Evolutionary conservation across 83 land plant genomes (phyloP), one percentile per base, ranked within the genome.

Genomic region (Picea abies): DNA sequence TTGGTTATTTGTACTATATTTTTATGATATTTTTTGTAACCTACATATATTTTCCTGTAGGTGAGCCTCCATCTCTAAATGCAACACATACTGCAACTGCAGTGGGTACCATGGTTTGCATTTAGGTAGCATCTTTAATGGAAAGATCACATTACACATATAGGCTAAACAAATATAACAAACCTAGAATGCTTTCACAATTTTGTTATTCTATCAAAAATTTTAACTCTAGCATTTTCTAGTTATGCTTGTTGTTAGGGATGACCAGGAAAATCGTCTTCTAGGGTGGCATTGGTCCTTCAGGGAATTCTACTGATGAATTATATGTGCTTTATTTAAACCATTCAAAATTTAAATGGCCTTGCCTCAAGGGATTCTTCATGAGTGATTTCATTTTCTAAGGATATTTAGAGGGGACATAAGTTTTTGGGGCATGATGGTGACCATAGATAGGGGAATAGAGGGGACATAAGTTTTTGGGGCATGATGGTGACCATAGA

Each of bases 231-330:
- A 49, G 3, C 25, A 9, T 29, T 61, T 61, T 32, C 63, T 16
- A 6, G 32, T 62, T 52, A 37, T 62, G 58, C 58, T 56, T 62
- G 23, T 76, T 37, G 60, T 76, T 25, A 76, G 16, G 37, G 61
- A 37, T 52, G 52, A 84, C 72, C 32, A 62, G 79, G 32, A 20
- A 76, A 56, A 35, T 61, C 56, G 19, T 84, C 25, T 56, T 76
- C 26, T 85, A 95, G 97, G 97, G 97, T 81, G 97, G 97, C 49
- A 95, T 95, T 73, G 97, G 96, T 76, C 97, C 97, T 41, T 94
- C 97, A 37, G 97, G 97, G 79, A 94, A 92, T 83, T 93, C 97
- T 25, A 95, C 97, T 17, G 97, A 93, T 87, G 97, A 95, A 84
- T 90, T 95, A 9, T 92, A 90, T 61, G 97, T 95, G 69, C 96